phyloP scores from a whole-genome alignment of 495 filamentous ascomycete species.

The Penicillium silybi region DNA sequence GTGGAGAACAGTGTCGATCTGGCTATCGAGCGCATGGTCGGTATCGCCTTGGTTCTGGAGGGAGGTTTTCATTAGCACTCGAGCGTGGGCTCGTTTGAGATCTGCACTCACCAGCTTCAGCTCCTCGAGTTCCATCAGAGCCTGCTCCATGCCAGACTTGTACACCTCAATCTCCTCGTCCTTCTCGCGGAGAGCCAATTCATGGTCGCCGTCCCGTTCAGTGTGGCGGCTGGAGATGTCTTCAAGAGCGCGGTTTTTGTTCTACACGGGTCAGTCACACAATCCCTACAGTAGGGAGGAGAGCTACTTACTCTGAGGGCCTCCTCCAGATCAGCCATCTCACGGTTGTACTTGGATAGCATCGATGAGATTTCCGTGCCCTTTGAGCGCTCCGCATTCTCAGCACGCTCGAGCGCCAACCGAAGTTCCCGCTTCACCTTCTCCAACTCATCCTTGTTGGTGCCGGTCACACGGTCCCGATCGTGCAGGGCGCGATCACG shows the following conservation, averaged over 20 bases:
- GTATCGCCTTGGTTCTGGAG: constrained; percentile 62
- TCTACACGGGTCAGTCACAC: constrained; percentile 34
- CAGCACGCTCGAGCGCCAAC: constrained; percentile 86
- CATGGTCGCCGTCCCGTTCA: constrained; percentile 80
- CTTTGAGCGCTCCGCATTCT: constrained; percentile 88
- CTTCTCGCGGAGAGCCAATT: constrained; percentile 79
- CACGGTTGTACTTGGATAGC: constrained; percentile 91
- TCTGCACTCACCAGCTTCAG: constrained; percentile 50
- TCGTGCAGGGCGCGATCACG: constrained; percentile 93
- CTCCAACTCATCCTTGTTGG: constrained; percentile 89
- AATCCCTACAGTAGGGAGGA: not conserved
- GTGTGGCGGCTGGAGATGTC: constrained; percentile 70
- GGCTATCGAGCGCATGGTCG: constrained; percentile 79
- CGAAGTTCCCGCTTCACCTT: constrained; percentile 96
- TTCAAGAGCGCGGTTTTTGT: constrained; percentile 84
- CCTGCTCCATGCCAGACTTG: constrained; percentile 95
- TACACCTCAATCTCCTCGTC: constrained; percentile 97
- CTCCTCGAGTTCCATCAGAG: constrained; percentile 85
- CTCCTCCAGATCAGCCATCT: constrained; percentile 95
- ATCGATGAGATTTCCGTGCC: constrained; percentile 90
- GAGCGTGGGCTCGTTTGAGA: not conserved
- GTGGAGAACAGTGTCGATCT: constrained; percentile 83
- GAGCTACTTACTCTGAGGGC: constrained; percentile 58
- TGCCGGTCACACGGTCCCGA: constrained; percentile 76
- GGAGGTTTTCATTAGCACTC: not conserved